phyloP scores from a whole-genome alignment of 1,284 basidiomycete species.

The Ganoderma leucocontextum region DNA sequence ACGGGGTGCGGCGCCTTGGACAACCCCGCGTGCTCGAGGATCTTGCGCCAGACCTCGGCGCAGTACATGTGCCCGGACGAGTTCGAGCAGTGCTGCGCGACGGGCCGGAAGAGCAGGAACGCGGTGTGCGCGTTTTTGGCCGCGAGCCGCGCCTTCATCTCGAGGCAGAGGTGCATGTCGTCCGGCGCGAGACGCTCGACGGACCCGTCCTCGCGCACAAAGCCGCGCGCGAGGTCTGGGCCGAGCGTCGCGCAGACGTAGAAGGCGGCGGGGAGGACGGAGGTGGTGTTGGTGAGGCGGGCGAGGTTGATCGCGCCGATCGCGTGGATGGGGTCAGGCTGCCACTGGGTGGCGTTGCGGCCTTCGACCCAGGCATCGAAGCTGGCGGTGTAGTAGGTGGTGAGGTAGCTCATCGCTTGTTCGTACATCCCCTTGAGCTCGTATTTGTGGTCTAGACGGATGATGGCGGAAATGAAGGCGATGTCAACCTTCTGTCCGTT shows the following conservation, averaged over 20 bases:
- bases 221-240: constrained; percentile 17
- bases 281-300: constrained; percentile 17
- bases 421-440: constrained; percentile 19
- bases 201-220: constrained; percentile 14
- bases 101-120: constrained; percentile 6
- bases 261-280: constrained; percentile 24
- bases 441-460: constrained; percentile 29
- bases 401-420: constrained; percentile 16
- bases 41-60: constrained; percentile 6
- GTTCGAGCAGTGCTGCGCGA: constrained; percentile 5
- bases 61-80: background rate
- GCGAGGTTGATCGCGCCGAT: constrained; percentile 24
- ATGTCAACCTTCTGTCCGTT: constrained; percentile 13
- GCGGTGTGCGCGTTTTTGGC: constrained; percentile 14
- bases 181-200: constrained; percentile 17
- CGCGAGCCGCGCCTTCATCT: constrained; percentile 8
- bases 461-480: constrained; percentile 19
- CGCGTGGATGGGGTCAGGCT: constrained; percentile 18
- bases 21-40: constrained; percentile 14
- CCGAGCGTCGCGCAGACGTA: constrained; percentile 22
- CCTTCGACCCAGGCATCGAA: constrained; percentile 19
- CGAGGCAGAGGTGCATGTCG: constrained; percentile 18
- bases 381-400: constrained; percentile 16
- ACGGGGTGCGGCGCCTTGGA: constrained; percentile 13
- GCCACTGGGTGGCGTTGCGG: constrained; percentile 11